These are phyloP conservation scores for Paracorniculantispora psalliotae DNA, from an alignment of 2,329 filamentous ascomycete species.

Conservation along the genomic window DNA sequence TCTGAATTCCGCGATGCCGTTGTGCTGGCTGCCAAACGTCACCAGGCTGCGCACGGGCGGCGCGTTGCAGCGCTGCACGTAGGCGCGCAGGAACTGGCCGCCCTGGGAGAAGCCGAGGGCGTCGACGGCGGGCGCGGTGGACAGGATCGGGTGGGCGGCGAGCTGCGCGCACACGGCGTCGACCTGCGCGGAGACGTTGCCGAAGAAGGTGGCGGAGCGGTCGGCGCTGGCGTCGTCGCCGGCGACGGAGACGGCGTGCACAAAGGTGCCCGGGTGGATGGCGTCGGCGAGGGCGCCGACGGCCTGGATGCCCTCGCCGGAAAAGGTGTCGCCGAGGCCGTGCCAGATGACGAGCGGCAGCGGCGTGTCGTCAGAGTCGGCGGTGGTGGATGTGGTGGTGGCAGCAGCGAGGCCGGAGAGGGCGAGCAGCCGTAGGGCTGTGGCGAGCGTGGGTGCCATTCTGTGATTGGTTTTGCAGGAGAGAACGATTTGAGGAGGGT, in stretches of 20 bases:
- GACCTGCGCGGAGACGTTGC: constrained; percentile 79
- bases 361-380: constrained; percentile 55
- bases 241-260: constrained; percentile 72
- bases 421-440: constrained; percentile 11
- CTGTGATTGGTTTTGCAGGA: background rate
- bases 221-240: constrained; percentile 62
- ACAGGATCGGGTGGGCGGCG: constrained; percentile 69
- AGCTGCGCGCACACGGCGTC: constrained; percentile 72
- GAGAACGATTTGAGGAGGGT: background rate
- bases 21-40: constrained; percentile 88
- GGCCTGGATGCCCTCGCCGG: constrained; percentile 65
- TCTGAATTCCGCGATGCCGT: constrained; percentile 82
- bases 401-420: background rate
- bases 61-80: constrained; percentile 79
- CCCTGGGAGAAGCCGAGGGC: constrained; percentile 94
- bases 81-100: constrained; percentile 89
- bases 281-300: constrained; percentile 68
- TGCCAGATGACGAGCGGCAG: constrained; percentile 95
- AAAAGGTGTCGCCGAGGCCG: constrained; percentile 70
- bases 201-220: constrained; percentile 81
- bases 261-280: constrained; percentile 75
- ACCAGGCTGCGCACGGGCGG: constrained; percentile 73
- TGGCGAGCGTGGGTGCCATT: constrained; percentile 11
- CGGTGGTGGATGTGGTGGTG: constrained; percentile 12
- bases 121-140: constrained; percentile 77